Percentiles rank a stretch among this genome's conserved stretches.
These are phyloP conservation scores for Cornus suecica DNA, from an alignment of 148 eudicot genomes.

Conservation along the genomic window DNA sequence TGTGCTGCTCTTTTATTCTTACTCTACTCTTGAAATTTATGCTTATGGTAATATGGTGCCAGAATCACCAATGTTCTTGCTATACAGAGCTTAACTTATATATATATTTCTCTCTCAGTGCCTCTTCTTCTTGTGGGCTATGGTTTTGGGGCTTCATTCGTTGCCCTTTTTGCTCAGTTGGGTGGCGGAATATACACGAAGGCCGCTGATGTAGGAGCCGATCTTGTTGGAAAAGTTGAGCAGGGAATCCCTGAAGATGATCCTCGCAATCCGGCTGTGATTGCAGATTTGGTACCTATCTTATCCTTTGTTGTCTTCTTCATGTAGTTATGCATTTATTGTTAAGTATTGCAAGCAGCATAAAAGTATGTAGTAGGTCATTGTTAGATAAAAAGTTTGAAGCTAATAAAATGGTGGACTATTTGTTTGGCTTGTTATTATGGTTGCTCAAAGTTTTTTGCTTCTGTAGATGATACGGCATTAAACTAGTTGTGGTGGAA, in stretches of 20 bases:
- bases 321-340: background rate
- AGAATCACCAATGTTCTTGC: background rate
- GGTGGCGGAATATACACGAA: conserved; percentile 99
- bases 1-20: background rate
- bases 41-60: background rate
- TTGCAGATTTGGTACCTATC: conserved; percentile 88
- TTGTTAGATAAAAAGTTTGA: background rate
- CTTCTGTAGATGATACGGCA: background rate
- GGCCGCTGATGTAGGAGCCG: conserved; percentile 99
- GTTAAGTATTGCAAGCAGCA: background rate
- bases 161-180: conserved; percentile 98
- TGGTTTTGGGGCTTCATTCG: conserved; percentile 99
- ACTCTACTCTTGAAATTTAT: background rate
- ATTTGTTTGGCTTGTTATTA: background rate
- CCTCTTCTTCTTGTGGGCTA: conserved; percentile 99
- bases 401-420: background rate
- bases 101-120: conserved; percentile 44
- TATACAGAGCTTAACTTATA: conserved; percentile 1
- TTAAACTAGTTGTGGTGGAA: background rate
- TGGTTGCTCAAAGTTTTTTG: background rate
- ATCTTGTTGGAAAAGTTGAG: conserved; percentile 98
- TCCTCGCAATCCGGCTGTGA: conserved; percentile 99
- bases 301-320: conserved; percentile 7
- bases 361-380: background rate
- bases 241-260: conserved; percentile 99